Base-by-base conservation (phyloP, 495 filamentous ascomycete genomes). In the Aspergillus hancockii region DNA sequence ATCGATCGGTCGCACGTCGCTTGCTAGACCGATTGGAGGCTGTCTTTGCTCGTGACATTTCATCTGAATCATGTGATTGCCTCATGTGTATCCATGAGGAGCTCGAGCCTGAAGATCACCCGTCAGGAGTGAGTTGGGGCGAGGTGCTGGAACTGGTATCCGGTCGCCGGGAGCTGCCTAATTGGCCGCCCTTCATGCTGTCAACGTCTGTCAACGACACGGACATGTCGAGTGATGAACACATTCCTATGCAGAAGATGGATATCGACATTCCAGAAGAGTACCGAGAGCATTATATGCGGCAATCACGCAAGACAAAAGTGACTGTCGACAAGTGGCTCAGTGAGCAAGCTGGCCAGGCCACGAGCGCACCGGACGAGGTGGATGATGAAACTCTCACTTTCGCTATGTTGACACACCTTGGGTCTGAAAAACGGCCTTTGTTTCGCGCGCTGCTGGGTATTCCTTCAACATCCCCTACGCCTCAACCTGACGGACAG, bases 91-190 rank as follows among this genome's bases (percentile, higher is more conserved):
- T 89, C 41, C 81, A 81, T 25, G 81, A 78, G 5, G 75, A 81
- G 19, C 61, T 77, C 14, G 75, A 76, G 19, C 61, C 77, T 14
- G 75, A 76, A 18, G 75, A 87, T 49, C 78, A 79, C 2, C 81
- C 81, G 43, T 75, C 81, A 34, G 92, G 92, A 2, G 78, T 97
- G n/a, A 93, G 91, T 62, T 99, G 95, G 95, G 93, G 93, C 1
- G 95, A 98, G 63, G 90, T 98, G 8, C 79, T 99, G 23, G 94
- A 99, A 73, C 84, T 91, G 61, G 92, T 97, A 7, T 92, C 91
- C 56, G 93, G 93, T 8, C 85, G 93, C 55, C 81, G 89, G 28
- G 89, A 94, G 50, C 79, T 97, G 45, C 94, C 94, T 3, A 74
- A 75, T 43, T 96, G 93, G 92, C 93, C 93, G 21, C 89, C 92